phyloP scores from a whole-genome alignment of 306 rosid genomes.

The cucumber (Cucumis sativus) region Cucumber_9930_V3 NC_026657.2:17591501-17592000 shows the following conservation, averaged over 20 bases:
- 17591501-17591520: too few species aligned
- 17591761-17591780: not conserved
- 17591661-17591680: not conserved
- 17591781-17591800: not conserved
- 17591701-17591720: not conserved
- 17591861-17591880: not conserved
- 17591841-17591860: not conserved
- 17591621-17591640: too few species aligned
- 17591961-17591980: too few species aligned
- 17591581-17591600: too few species aligned
- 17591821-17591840: not conserved
- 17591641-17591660: not conserved
- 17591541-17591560: too few species aligned
- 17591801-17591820: not conserved
- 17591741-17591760: not conserved
- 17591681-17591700: not conserved
- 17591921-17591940: not conserved
- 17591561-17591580: too few species aligned
- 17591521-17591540: too few species aligned
- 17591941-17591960: not conserved
- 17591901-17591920: not conserved
- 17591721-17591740: not conserved
- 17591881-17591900: not conserved
- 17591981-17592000: too few species aligned
- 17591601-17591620: too few species aligned